These are phyloP conservation scores for Solanum habrochaites DNA, from an alignment of 257 asterid genomes.

Conservation along the genomic window DNA sequence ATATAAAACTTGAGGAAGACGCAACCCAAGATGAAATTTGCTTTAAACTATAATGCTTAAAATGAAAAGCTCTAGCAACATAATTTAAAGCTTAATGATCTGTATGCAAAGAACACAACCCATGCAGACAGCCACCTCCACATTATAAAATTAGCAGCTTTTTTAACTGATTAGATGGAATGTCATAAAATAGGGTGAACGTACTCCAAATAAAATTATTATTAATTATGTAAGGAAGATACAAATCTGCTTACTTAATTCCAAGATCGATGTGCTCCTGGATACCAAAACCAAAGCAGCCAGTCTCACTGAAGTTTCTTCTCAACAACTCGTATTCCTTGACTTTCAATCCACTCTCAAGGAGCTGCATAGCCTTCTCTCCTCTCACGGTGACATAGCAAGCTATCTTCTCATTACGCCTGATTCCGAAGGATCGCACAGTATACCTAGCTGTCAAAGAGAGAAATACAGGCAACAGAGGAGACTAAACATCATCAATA, in stretches of 20 bases:
- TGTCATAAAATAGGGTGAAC: neutral
- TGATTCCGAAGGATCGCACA: constrained; percentile 39
- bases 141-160: neutral
- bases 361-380: constrained; percentile 51
- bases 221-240: neutral
- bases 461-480: neutral
- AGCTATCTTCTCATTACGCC: constrained; percentile 45
- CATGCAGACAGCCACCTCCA: neutral
- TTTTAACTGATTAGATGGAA: neutral
- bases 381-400: constrained; percentile 48
- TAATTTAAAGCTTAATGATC: neutral
- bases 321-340: constrained; percentile 44
- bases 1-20: too few relatives aligned
- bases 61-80: neutral
- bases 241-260: constrained; percentile 28
- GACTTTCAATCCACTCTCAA: constrained; percentile 48
- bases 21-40: too few relatives aligned
- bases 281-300: constrained; percentile 45
- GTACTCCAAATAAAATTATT: neutral
- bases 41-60: too few relatives aligned
- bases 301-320: constrained; percentile 43
- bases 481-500: neutral
- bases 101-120: neutral
- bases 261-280: constrained; percentile 54
- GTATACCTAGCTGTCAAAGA: constrained; percentile 36